These are phyloP conservation scores for Xylaria sp. DNA, from an alignment of 495 filamentous ascomycete species.

Conservation along the genomic window DNA sequence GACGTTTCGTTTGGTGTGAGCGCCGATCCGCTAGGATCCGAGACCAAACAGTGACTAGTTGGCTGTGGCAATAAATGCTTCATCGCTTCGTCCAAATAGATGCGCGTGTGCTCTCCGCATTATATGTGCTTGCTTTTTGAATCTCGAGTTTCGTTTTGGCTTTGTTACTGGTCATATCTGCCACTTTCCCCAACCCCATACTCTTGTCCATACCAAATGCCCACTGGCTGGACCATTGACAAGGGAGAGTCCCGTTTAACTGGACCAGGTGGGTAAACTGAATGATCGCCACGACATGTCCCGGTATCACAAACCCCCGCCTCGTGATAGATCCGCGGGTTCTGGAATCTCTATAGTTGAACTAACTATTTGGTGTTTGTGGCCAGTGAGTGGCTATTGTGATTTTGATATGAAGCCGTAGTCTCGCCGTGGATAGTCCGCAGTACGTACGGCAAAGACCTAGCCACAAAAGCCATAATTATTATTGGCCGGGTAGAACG, in stretches of 20 bases:
- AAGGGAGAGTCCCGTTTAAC: slow-evolving; percentile 4
- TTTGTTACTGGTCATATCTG: slow-evolving; percentile 16
- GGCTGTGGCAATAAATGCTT: not conserved
- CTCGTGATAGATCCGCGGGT: slow-evolving; percentile 16
- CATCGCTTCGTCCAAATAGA: slow-evolving; percentile 10
- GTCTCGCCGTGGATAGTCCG: slow-evolving; percentile 10
- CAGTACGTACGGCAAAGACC: not conserved
- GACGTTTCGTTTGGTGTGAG: slow-evolving; percentile 23
- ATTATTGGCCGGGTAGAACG: not conserved
- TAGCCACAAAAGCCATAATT: not conserved
- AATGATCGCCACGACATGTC: slow-evolving; percentile 13
- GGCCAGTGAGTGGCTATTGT: slow-evolving; percentile 10
- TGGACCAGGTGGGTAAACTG: slow-evolving; percentile 4
- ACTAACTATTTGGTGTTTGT: not conserved
- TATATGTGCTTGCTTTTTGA: not conserved
- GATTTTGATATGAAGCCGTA: slow-evolving; percentile 2
- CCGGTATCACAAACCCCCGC: slow-evolving; percentile 12
- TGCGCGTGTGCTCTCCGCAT: too few species aligned
- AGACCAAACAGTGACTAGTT: slow-evolving; percentile 15
- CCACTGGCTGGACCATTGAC: slow-evolving; percentile 14
- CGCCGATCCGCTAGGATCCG: slow-evolving; percentile 3
- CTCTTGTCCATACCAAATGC: too few species aligned
- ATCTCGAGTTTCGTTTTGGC: not conserved
- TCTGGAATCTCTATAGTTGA: slow-evolving; percentile 13
- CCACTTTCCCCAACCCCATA: slow-evolving; percentile 2